phyloP scores from a whole-genome alignment of 352 stramenopile species.

The Pythium angustatum region DNA sequence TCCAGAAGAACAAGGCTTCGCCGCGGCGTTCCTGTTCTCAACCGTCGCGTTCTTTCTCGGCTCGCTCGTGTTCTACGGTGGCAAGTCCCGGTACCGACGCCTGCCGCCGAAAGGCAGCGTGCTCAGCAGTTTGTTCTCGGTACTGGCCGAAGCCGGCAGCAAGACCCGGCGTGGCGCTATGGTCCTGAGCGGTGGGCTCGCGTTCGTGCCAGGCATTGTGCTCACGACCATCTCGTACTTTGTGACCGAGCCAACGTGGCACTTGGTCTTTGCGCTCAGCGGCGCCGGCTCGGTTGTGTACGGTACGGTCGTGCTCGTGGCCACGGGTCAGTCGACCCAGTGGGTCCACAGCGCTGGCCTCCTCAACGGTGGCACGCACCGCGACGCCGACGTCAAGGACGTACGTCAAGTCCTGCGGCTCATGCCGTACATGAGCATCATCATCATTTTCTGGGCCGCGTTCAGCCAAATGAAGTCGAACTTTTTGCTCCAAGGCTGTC shows the following conservation, averaged over 20 bases:
- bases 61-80: conserved; percentile 78
- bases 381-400: conserved; percentile 60
- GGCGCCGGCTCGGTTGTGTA: conserved; percentile 63
- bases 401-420: conserved; percentile 75
- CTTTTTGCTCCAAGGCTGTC: conserved; percentile 86
- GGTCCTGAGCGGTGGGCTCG: conserved; percentile 74
- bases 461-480: conserved; percentile 86
- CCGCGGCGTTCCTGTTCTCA: conserved; percentile 87
- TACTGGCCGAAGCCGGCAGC: conserved; percentile 61
- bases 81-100: conserved; percentile 58
- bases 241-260: conserved; percentile 51
- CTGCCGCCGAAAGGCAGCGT: conserved; percentile 78
- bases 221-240: conserved; percentile 86
- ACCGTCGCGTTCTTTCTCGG: conserved; percentile 79
- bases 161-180: conserved; percentile 43
- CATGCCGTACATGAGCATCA: conserved; percentile 77
- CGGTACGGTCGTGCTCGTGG: conserved; percentile 66
- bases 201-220: conserved; percentile 73
- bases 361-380: conserved; percentile 58
- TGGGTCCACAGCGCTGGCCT: conserved; percentile 51
- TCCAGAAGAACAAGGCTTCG: conserved; percentile 82
- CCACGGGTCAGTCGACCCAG: conserved; percentile 54
- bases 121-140: conserved; percentile 67
- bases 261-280: conserved; percentile 60
- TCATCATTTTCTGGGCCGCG: conserved; percentile 87